Evolutionary conservation across 805 yeast species (phyloP), one percentile per base, ranked within the genome.

Genomic region (Priceomyces castillae): DNA sequence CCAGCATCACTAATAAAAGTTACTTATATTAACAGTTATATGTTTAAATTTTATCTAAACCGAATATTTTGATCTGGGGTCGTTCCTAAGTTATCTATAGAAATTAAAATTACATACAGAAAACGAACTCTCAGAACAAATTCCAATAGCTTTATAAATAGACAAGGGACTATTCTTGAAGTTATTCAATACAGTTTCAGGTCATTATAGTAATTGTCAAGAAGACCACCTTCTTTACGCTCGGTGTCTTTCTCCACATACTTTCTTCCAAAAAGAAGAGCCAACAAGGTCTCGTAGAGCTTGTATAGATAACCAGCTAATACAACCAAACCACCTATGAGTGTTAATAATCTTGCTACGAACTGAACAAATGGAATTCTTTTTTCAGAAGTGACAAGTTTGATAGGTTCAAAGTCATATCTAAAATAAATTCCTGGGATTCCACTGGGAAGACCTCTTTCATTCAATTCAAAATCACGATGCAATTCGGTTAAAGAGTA

Each of bases 391-490:
- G 90, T 74, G 3, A 78, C 64, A 52, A 94, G 73, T 37, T 82
- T 77, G 34, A 94, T 78, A 3, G 97, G 92, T 56, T 94, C 98
- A 59, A 94, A 89, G 51, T 89, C 89, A 61, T 90, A 92, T 43
- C 77, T 79, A 68, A 94, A 79, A 56, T 77, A 86, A 19, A 92
- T 81, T 0, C 97, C 97, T 3, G 97, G 95, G 4, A 76, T 59
- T 1, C 58, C 58, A n/a, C 34, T 39, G 2, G 67, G 67, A 1
- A 30, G 22, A 3, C 59, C 62, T 26, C 46, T 31, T 9, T 40
- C 33, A 5, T 34, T 23, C 12, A 30, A 35, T 5, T 41, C 40
- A 20, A 48, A 34, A 7, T 51, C 55, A 28, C 56, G 62, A 44
- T 74, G 77, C 33, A 69, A 73, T 46, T 77, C 81, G 3, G 86